Conservation (phyloP, 495 filamentous ascomycete genomes). For the Cercophora samala region DNA sequence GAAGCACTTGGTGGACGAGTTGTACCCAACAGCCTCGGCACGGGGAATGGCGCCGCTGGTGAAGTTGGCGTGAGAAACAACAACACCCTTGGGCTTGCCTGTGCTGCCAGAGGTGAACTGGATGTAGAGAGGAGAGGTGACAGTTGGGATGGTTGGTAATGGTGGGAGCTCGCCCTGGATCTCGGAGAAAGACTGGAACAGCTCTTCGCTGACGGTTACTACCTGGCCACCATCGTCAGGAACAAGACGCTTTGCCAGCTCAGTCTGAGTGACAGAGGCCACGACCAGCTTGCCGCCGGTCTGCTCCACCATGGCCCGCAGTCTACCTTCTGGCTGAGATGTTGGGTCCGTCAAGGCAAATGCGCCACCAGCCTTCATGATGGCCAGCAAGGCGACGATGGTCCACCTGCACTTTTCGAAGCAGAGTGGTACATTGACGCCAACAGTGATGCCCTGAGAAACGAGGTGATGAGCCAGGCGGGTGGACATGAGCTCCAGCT, state of each 20-base stretch:
- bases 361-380: constrained; percentile 51
- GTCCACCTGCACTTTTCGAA: constrained; percentile 57
- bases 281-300: constrained; percentile 49
- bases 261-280: constrained; percentile 46
- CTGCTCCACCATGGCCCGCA: constrained; percentile 53
- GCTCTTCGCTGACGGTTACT: constrained; percentile 16
- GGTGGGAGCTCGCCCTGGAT: not conserved
- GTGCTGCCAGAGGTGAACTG: constrained; percentile 51
- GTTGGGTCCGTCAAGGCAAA: constrained; percentile 42
- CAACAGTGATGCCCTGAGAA: constrained; percentile 44
- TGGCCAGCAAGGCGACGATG: constrained; percentile 49
- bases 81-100: constrained; percentile 47
- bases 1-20: constrained; percentile 39
- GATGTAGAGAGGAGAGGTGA: constrained; percentile 38
- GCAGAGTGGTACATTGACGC: constrained; percentile 49
- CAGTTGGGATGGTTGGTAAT: constrained; percentile 29
- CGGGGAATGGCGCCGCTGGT: constrained; percentile 42
- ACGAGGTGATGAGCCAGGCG: constrained; percentile 46
- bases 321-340: constrained; percentile 46
- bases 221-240: constrained; percentile 27
- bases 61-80: constrained; percentile 43
- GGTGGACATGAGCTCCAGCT: constrained; percentile 50
- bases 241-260: constrained; percentile 31
- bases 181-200: constrained; percentile 9
- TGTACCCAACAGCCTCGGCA: constrained; percentile 40